These are phyloP conservation scores for Leishmania guyanensis DNA, from an alignment of 208 protist species.

Conservation along the genomic window DNA sequence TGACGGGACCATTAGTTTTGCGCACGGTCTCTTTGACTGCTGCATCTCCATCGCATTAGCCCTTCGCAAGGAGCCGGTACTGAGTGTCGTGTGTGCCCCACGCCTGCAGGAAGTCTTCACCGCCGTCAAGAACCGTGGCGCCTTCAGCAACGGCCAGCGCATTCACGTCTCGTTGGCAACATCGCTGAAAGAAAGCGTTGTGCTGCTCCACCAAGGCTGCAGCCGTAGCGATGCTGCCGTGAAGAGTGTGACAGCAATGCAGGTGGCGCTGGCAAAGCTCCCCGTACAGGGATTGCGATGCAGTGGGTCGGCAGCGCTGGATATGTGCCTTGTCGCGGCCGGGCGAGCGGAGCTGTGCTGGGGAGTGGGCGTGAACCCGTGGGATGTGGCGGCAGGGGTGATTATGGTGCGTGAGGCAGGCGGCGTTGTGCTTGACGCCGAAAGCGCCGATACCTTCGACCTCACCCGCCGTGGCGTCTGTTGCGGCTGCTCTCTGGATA, in stretches of 20 bases:
- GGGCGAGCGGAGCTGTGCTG: constrained; percentile 80
- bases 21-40: constrained; percentile 86
- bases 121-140: constrained; percentile 75
- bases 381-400: constrained; percentile 78
- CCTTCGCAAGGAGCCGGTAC: constrained; percentile 65
- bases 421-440: constrained; percentile 86
- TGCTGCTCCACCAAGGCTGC: constrained; percentile 67
- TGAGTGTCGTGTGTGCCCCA: constrained; percentile 83
- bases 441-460: constrained; percentile 61
- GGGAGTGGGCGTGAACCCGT: constrained; percentile 76
- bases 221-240: constrained; percentile 59
- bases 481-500: constrained; percentile 60
- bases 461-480: constrained; percentile 63
- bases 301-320: constrained; percentile 71
- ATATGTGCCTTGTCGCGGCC: constrained; percentile 88
- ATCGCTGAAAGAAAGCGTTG: constrained; percentile 55
- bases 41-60: constrained; percentile 85
- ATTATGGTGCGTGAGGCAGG: constrained; percentile 89
- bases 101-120: constrained; percentile 81
- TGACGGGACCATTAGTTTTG: constrained; percentile 80
- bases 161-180: constrained; percentile 67
- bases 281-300: constrained; percentile 80
- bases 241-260: constrained; percentile 54
- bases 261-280: constrained; percentile 54
- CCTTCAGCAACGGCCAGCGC: constrained; percentile 86